phyloP scores from a whole-genome alignment of 176 grass and related monocot genomes.

The Otatea glauca region DNA sequence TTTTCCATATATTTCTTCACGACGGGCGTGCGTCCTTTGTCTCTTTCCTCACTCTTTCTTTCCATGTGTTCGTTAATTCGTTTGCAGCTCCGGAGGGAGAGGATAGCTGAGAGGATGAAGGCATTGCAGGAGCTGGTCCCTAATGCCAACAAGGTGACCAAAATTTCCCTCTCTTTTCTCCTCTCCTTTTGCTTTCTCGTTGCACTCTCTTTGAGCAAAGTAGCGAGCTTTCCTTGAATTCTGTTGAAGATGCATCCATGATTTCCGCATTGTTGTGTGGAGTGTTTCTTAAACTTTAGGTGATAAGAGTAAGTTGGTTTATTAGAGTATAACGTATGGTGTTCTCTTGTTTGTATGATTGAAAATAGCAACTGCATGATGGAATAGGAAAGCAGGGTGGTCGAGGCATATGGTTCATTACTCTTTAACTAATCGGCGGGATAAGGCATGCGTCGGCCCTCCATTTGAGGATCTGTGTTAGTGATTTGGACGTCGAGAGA shows the following conservation, averaged over 20 bases:
- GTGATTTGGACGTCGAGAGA: not conserved
- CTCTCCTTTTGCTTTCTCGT: conserved; percentile 26
- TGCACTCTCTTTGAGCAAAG: conserved; percentile 46
- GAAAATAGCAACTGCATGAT: conserved; percentile 15
- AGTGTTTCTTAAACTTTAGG: not conserved
- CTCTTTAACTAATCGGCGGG: not conserved
- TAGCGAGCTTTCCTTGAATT: conserved; percentile 50
- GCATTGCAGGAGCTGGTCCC: conserved; percentile 92
- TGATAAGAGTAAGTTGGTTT: conserved; percentile 32
- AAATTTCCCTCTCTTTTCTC: conserved; percentile 32
- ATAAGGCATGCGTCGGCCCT: not conserved
- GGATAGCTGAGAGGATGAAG: conserved; percentile 99
- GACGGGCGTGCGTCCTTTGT: not conserved
- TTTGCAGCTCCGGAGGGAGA: conserved; percentile 90
- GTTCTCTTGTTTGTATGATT: conserved; percentile 6
- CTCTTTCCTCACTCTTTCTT: conserved; percentile 37
- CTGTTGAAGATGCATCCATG: conserved; percentile 35
- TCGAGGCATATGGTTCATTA: conserved; percentile 8
- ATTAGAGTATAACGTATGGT: conserved; percentile 27
- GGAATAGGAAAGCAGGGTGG: conserved; percentile 27
- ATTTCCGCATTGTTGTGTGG: conserved; percentile 18
- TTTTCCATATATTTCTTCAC: not conserved
- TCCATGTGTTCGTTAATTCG: conserved; percentile 8
- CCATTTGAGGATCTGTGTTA: conserved; percentile 24
- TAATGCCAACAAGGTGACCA: conserved; percentile 81